phyloP scores from a whole-genome alignment of 169 alveolate species.

The Babesia microti region DNA sequence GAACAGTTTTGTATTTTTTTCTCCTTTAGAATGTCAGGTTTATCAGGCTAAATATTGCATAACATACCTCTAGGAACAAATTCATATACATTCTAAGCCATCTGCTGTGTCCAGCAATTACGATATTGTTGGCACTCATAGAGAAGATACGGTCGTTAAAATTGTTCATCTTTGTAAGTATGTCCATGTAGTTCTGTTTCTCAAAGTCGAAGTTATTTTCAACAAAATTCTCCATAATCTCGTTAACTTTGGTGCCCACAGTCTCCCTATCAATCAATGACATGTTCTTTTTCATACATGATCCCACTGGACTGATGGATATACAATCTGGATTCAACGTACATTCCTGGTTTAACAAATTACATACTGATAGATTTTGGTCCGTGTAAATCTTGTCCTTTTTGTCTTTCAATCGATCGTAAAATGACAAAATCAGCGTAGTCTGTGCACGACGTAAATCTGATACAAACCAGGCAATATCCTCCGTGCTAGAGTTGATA shows the following conservation, averaged over 20 bases:
- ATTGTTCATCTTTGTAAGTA: slow-evolving; percentile 14
- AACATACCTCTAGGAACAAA: slow-evolving; percentile 21
- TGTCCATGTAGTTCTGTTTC: too few relatives aligned
- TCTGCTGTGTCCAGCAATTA: slow-evolving; percentile 40
- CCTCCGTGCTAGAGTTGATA: not conserved
- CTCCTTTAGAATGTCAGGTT: too few relatives aligned
- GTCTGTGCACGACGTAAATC: slow-evolving; percentile 43
- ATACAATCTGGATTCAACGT: slow-evolving; percentile 39
- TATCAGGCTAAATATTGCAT: too few relatives aligned
- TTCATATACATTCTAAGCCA: slow-evolving; percentile 24
- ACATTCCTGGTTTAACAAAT: slow-evolving; percentile 8
- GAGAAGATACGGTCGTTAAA: slow-evolving; percentile 34
- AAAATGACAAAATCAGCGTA: slow-evolving; percentile 26
- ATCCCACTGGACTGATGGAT: too few relatives aligned
- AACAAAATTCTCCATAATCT: too few relatives aligned
- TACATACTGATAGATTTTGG: slow-evolving; percentile 30
- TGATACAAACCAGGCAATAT: slow-evolving; percentile 17
- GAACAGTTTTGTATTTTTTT: too few relatives aligned
- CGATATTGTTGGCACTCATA: slow-evolving; percentile 10
- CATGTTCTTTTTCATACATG: too few relatives aligned
- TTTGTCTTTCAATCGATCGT: slow-evolving; percentile 20
- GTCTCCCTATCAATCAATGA: too few relatives aligned
- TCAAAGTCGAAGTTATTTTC: too few relatives aligned
- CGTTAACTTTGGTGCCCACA: too few relatives aligned
- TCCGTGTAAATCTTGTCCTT: slow-evolving; percentile 11